Percentiles rank a stretch among this genome's conserved stretches.
Evolutionary conservation across 1,139 yeast genomes (phyloP).

Genomic region (Suhomyces taliae): DNA sequence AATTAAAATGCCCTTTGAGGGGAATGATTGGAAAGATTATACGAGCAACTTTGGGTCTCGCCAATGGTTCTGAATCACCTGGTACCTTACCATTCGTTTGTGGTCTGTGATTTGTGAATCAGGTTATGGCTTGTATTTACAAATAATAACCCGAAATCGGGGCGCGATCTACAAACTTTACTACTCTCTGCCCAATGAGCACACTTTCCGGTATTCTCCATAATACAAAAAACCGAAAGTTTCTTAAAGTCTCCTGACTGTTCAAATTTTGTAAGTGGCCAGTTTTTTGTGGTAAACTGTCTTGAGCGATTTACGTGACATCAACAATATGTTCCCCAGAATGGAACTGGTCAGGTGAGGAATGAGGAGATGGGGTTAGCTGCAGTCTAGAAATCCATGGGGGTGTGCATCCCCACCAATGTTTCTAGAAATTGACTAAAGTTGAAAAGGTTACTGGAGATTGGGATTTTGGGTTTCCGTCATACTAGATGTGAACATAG

Average conservation of each 20-base stretch:
- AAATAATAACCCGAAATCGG: neutral
- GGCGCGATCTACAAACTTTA: no score
- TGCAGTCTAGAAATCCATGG: neutral
- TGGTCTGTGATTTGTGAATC: neutral
- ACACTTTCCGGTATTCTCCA: neutral
- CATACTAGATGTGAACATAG: no score
- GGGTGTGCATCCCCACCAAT: neutral
- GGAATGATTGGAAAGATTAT: neutral
- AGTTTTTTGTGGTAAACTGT: neutral
- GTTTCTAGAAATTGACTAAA: neutral
- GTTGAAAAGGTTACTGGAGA: neutral
- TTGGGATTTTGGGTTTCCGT: no score
- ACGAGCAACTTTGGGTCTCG: neutral
- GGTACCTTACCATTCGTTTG: neutral
- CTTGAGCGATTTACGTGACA: neutral
- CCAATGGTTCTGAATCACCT: neutral
- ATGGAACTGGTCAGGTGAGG: neutral
- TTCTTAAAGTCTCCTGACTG: neutral
- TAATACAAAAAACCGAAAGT: neutral
- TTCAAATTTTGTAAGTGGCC: neutral
- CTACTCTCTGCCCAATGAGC: neutral
- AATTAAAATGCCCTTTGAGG: neutral
- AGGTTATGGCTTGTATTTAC: neutral
- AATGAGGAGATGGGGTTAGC: neutral
- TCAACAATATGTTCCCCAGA: neutral